Conservation (phyloP, 1,284 basidiomycete species). For the Mycosarcoma mackinlayi region DNA sequence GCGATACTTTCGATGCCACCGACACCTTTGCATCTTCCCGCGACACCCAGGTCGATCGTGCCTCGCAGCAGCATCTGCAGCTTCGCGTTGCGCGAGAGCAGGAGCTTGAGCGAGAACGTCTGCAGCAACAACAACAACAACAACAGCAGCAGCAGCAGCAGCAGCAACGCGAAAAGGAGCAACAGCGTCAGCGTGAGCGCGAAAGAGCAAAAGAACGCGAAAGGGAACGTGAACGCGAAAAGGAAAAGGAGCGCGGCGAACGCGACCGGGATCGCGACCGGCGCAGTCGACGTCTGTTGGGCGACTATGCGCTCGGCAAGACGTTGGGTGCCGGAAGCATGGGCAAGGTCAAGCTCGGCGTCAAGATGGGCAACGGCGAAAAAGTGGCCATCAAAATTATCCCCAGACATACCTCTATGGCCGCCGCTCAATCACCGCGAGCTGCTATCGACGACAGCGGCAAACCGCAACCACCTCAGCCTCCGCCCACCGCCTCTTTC, state of each 20-base stretch:
- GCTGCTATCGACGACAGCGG: constrained; percentile 68
- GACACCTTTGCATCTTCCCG: constrained; percentile 41
- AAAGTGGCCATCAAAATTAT: constrained; percentile 99
- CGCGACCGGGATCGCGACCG: constrained; percentile 42
- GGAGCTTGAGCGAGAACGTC: constrained; percentile 27
- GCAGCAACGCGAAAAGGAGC: constrained; percentile 25
- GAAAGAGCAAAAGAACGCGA: constrained; percentile 36
- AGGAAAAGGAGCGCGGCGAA: constrained; percentile 41
- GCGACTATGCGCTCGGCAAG: constrained; percentile 96
- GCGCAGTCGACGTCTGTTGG: constrained; percentile 71
- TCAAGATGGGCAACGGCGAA: constrained; percentile 87
- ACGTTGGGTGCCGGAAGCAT: constrained; percentile 97
- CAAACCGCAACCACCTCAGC: constrained; percentile 58
- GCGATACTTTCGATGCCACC: constrained; percentile 35
- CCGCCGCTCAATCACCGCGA: constrained; percentile 69
- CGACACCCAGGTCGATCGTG: constrained; percentile 40
- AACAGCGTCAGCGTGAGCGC: constrained; percentile 23
- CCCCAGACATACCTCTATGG: constrained; percentile 78
- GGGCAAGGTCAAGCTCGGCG: constrained; percentile 98
- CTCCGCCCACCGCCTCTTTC: constrained; percentile 53
- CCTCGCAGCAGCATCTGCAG: constrained; percentile 36
- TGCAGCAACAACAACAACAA: constrained; percentile 15
- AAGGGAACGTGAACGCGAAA: constrained; percentile 38
- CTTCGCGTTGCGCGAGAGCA: constrained; percentile 27
- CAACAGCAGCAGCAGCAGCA: constrained; percentile 20